Evolutionary conservation across 2,329 filamentous ascomycete species (phyloP), one percentile per base, ranked within the genome.

Genomic region (Fusarium nisikadoi): DNA sequence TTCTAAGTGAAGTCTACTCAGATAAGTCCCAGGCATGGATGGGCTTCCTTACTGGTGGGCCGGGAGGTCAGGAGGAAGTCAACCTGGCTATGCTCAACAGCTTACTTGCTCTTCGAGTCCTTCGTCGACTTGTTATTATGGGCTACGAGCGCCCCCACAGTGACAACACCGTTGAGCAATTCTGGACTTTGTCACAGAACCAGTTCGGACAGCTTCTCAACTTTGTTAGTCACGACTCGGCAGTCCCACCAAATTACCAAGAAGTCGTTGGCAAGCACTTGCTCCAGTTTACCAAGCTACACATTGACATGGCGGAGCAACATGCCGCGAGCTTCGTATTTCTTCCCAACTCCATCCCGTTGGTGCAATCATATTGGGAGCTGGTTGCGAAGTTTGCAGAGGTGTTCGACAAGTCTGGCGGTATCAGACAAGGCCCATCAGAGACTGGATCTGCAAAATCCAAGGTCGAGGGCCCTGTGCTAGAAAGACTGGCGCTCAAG

Each of bases 201-300:
- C 93, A 97, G 71, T 92, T 97, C 70, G 91, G 90, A n/a, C 87
- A 92, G 43, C 91, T 97, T 68, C 87, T 97, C 39, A 83, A 84
- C 29, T 88, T 92, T 65, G 85, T 92, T 56, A 86, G 86, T 72
- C 84, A 87, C 45, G 86, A 89, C 54, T 86, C 86, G n/a, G 82
- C 84, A 10, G 80, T 88, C 6, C 82, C 91, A 4, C 80, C 85
- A 8, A 81, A 83, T 8, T 87, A 90, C 29, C 88, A 89, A 65
- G 88, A 87, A 39, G 79, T 92, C 29, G 84, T 97, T n/a, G 93
- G 93, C 72, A 97, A 94, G 79, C 95, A 98, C 78, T 85, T 97
- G 5, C 83, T 98, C 45, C 95, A 98, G 78, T 91, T 98, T 54
- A 91, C 95, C 7, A 99, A 98, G 81, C 85, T 99, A 6, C 96